Percentiles rank a stretch among this genome's conserved stretches.
Conservation (phyloP, 345 rosid genomes). For the Toxicodendron radicans region DNA sequence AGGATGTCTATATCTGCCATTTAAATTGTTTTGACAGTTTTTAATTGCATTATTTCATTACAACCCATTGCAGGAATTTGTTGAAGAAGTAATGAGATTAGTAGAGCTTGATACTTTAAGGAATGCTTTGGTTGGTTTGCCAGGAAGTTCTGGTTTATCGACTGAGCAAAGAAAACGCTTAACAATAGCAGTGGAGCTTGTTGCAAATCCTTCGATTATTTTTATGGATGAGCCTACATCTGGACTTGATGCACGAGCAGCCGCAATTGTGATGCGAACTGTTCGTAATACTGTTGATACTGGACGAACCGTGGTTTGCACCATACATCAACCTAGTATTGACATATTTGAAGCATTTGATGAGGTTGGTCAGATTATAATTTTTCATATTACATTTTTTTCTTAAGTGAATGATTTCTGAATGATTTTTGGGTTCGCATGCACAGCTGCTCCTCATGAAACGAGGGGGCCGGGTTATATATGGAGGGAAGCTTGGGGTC, state of each 20-base stretch:
- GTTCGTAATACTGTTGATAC: conserved; percentile 95
- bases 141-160: conserved; percentile 81
- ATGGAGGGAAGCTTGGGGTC: conserved; percentile 81
- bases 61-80: conserved; percentile 69
- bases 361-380: conserved; percentile 53
- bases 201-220: conserved; percentile 89
- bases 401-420: background rate
- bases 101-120: conserved; percentile 79
- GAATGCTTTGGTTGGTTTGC: conserved; percentile 82
- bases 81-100: conserved; percentile 87
- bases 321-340: conserved; percentile 94
- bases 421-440: conserved; percentile 1
- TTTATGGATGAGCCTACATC: conserved; percentile 99
- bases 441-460: conserved; percentile 92
- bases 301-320: conserved; percentile 92
- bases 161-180: conserved; percentile 93
- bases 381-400: background rate
- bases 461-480: conserved; percentile 87
- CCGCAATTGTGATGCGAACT: conserved; percentile 96
- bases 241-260: conserved; percentile 96
- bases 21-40: background rate
- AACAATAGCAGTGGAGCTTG: conserved; percentile 95
- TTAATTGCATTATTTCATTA: conserved; percentile 9
- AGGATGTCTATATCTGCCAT: conserved; percentile 1
- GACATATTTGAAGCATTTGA: conserved; percentile 94